These are phyloP conservation scores for Phytophthora tentaculata DNA, from an alignment of 352 stramenopile genomes.

Conservation along the genomic window DNA sequence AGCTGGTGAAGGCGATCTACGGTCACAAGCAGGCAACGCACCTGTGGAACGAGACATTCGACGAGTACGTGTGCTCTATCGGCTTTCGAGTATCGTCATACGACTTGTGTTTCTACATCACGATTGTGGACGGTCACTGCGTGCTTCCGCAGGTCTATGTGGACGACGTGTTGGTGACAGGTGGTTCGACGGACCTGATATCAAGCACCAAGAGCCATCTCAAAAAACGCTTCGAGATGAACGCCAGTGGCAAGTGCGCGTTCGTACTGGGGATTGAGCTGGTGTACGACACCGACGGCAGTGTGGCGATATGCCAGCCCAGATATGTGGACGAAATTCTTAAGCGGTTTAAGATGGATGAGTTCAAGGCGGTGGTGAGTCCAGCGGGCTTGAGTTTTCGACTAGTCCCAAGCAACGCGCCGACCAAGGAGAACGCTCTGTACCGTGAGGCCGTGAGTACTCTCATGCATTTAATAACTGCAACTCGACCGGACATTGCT, in stretches of 20 bases:
- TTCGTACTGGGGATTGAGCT: conserved; percentile 2
- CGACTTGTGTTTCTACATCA: not conserved
- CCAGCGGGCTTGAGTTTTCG: not conserved
- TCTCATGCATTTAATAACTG: conserved; percentile 27
- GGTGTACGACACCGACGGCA: not conserved
- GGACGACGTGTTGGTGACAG: not conserved
- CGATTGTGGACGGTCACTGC: conserved; percentile 1
- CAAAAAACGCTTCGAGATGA: not conserved
- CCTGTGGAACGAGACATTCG: conserved; percentile 19
- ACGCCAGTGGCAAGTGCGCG: not conserved
- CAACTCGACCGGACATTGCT: conserved; percentile 22
- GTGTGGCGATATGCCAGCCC: not conserved
- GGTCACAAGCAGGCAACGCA: conserved; percentile 11
- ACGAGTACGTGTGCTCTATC: conserved; percentile 5
- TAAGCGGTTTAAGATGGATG: conserved; percentile 1
- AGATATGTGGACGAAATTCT: conserved; percentile 6
- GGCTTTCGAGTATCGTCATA: not conserved
- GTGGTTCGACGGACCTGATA: not conserved
- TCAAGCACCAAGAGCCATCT: not conserved
- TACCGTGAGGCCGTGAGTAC: conserved; percentile 19
- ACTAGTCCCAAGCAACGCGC: not conserved
- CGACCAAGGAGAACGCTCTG: conserved; percentile 1
- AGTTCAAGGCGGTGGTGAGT: not conserved
- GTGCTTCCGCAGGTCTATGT: not conserved
- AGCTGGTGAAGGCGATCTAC: conserved; percentile 20